phyloP scores from a whole-genome alignment of 495 filamentous ascomycete genomes.

The Cenococcum geophilum region DNA sequence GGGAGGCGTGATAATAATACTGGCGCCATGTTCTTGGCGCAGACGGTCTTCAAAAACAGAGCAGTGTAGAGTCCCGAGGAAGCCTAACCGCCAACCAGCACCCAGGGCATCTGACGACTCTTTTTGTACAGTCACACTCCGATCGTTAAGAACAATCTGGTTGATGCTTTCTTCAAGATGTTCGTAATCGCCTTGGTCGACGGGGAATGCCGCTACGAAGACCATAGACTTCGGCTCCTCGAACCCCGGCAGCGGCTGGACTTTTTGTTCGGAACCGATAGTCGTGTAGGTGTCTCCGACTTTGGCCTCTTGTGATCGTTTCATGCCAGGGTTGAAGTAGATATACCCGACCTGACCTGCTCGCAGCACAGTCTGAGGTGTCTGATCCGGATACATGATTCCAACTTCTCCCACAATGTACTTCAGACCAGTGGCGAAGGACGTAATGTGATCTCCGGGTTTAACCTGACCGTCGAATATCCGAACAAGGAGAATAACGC shows the following conservation, averaged over 20 bases:
- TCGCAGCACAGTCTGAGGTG: conserved; percentile 67
- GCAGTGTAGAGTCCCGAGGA: conserved; percentile 93
- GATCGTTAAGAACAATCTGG: conserved; percentile 88
- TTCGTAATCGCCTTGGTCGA: conserved; percentile 78
- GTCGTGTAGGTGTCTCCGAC: conserved; percentile 91
- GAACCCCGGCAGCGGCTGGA: conserved; percentile 82
- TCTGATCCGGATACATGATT: conserved; percentile 90
- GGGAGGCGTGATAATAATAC: conserved; percentile 94
- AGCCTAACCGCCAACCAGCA: conserved; percentile 88
- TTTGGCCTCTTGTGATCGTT: conserved; percentile 87
- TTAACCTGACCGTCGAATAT: conserved; percentile 83
- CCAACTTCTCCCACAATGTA: conserved; percentile 95
- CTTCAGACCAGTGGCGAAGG: conserved; percentile 77
- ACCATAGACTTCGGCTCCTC: conserved; percentile 99
- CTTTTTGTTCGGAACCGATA: conserved; percentile 68
- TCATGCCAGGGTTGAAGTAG: conserved; percentile 97
- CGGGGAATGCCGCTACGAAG: conserved; percentile 92
- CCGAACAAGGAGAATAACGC: conserved; percentile 84
- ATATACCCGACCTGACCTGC: conserved; percentile 95
- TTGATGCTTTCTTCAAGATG: conserved; percentile 92
- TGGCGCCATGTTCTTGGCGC: conserved; percentile 87
- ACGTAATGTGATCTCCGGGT: conserved; percentile 74
- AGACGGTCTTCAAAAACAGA: conserved; percentile 98
- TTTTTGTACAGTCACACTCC: conserved; percentile 88
- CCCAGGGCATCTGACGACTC: conserved; percentile 90